Base-by-base conservation (phyloP, 257 asterid species). In the Asclepias syriaca region DNA sequence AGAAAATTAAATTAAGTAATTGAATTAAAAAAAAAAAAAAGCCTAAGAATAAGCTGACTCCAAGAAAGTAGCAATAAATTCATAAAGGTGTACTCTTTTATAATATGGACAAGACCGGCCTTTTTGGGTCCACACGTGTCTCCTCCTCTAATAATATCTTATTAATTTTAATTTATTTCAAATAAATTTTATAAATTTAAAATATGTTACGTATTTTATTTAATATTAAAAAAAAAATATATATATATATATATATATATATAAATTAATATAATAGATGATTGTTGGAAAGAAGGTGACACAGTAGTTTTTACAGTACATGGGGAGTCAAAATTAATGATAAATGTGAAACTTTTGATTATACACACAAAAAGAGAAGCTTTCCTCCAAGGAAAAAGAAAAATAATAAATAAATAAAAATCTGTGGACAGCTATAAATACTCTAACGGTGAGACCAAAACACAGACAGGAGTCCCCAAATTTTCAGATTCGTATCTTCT, bases 361-460 rank as follows among this genome's bases (percentile, higher is more conserved):
- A 24, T 11, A 64, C 18, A n/a, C 21, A 6, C 1, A 49, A 13
- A 68, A 58, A 69, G 46, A 27, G 59, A 51, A 8, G n/a, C n/a
- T n/a, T n/a, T n/a, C n/a, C n/a, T n/a, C n/a, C n/a, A n/a, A n/a
- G n/a, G n/a, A n/a, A n/a, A 56, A n/a, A n/a, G 27, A 34, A 22
- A 43, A 43, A 6, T 6, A 43, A 43, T 43, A 43, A 43, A 43
- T 43, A 6, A 43, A 40, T 40, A n/a, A 70, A 66, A 65, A 54
- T 61, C 72, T 56, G 69, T 71, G 66, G 39, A 37, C 82, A 58
- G 70, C 92, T 89, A 88, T 88, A 90, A 84, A 84, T 88, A 87
- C 73, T 56, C 66, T 77, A 39, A 72, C 24, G 48, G 48, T 56
- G 45, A 64, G 6, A 63, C 66, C 72, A 64, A 22, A 8, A 43